These are phyloP conservation scores for Hypomontagnella submonticulosa DNA, from an alignment of 495 filamentous ascomycete genomes.

Conservation along the genomic window DNA sequence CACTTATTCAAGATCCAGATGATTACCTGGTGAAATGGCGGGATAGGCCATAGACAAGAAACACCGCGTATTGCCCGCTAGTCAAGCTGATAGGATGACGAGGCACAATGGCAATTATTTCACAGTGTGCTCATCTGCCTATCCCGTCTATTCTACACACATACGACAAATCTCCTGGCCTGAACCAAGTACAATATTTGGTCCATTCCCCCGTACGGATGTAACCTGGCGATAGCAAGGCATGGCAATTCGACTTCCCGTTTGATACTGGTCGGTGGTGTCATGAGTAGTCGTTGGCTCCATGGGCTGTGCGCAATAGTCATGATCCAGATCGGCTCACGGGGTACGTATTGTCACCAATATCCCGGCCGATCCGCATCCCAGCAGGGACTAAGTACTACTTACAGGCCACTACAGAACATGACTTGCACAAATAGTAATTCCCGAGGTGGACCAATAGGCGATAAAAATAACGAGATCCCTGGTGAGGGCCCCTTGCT, in stretches of 20 bases:
- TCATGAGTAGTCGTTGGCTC: conserved; percentile 27
- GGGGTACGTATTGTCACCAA: conserved; percentile 37
- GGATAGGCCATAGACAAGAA: conserved; percentile 13
- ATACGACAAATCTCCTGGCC: conserved; percentile 10
- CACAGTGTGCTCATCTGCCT: conserved; percentile 26
- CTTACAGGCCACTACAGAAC: conserved; percentile 8
- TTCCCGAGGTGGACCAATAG: conserved; percentile 41
- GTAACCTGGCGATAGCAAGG: conserved; percentile 32
- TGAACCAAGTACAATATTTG: conserved; percentile 17
- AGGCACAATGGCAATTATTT: conserved; percentile 29
- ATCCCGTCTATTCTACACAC: conserved; percentile 25
- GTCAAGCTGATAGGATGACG: conserved; percentile 12
- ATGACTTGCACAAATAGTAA: conserved; percentile 42
- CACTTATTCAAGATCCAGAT: conserved; percentile 15
- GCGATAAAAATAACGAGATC: conserved; percentile 43
- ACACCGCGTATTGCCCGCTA: conserved; percentile 18
- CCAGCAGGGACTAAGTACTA: conserved; percentile 31
- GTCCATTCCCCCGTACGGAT: conserved; percentile 35
- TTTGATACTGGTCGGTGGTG: conserved; percentile 33
- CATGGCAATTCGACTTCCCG: conserved; percentile 37
- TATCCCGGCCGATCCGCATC: conserved; percentile 38
- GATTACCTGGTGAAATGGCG: conserved; percentile 1
- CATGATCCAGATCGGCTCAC: conserved; percentile 38
- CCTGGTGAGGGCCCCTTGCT: conserved; percentile 24
- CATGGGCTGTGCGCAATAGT: conserved; percentile 17